A percentile compares a stretch with the other conserved stretches of the same genome.
Evolutionary conservation across 192 early-diverging fungal species (phyloP).

Genomic region (Coemansia javaensis): DNA sequence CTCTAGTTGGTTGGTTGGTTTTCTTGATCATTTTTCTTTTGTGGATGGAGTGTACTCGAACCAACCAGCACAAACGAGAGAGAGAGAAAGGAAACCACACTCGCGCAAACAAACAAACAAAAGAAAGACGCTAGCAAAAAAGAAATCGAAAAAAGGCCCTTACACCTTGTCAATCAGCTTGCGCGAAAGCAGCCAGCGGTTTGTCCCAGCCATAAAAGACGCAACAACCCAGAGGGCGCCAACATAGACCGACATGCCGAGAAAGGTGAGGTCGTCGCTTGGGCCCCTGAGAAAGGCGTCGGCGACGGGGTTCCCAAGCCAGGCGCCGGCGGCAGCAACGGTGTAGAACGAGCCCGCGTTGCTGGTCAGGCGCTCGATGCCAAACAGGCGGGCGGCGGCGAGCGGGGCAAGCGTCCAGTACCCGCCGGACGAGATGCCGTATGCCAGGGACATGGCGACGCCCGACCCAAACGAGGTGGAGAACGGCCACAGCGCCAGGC

Average conservation of each 20-base stretch:
- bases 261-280: slow-evolving; percentile 18
- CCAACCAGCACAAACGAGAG: too few relatives aligned
- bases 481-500: slow-evolving; percentile 42
- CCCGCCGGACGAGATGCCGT: slow-evolving; percentile 33
- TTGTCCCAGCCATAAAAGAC: slow-evolving; percentile 10
- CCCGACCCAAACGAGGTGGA: slow-evolving; percentile 28
- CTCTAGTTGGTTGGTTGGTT: too few relatives aligned
- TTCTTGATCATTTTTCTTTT: too few relatives aligned
- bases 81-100: too few relatives aligned
- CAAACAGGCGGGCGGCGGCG: slow-evolving; percentile 40
- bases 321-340: slow-evolving; percentile 28
- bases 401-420: slow-evolving; percentile 43
- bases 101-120: too few relatives aligned
- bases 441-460: slow-evolving; percentile 27
- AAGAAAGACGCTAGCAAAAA: too few relatives aligned
- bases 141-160: too few relatives aligned
- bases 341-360: slow-evolving; percentile 43
- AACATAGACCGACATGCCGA: slow-evolving; percentile 32
- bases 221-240: slow-evolving; percentile 39
- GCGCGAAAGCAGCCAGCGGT: neutral
- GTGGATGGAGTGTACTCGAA: too few relatives aligned
- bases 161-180: neutral
- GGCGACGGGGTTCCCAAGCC: slow-evolving; percentile 35
- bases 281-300: slow-evolving; percentile 34
- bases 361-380: slow-evolving; percentile 32